These are phyloP conservation scores for Boletus speciosus DNA, from an alignment of 768 basidiomycete genomes.

Conservation along the genomic window DNA sequence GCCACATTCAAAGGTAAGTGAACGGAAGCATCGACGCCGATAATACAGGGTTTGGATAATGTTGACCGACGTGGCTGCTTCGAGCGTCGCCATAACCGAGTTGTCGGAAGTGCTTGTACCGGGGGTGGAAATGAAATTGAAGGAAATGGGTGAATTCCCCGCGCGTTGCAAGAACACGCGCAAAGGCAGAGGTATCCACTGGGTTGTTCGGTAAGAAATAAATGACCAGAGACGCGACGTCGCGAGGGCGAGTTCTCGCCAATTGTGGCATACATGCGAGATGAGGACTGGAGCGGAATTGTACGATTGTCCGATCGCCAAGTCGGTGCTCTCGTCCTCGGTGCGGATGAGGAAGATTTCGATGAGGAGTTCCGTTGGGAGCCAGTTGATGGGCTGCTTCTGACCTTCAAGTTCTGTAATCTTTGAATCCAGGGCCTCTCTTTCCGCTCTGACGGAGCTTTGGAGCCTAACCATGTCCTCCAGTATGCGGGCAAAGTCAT, in stretches of 20 bases:
- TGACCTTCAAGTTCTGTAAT: constrained; percentile 36
- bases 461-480: constrained; percentile 39
- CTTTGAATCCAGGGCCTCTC: constrained; percentile 28
- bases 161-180: constrained; percentile 38
- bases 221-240: constrained; percentile 46
- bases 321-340: constrained; percentile 25
- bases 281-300: constrained; percentile 38
- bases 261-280: constrained; percentile 49
- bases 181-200: constrained; percentile 23
- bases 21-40: constrained; percentile 30
- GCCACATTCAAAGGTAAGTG: constrained; percentile 34
- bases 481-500: constrained; percentile 39
- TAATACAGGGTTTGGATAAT: constrained; percentile 24
- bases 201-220: constrained; percentile 29
- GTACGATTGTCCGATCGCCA: constrained; percentile 22
- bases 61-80: constrained; percentile 17
- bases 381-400: constrained; percentile 47
- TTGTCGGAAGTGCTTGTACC: constrained; percentile 1
- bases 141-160: constrained; percentile 31
- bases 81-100: constrained; percentile 15
- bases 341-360: constrained; percentile 39
- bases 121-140: constrained; percentile 32
- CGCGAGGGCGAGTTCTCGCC: constrained; percentile 44
- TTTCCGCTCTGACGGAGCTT: constrained; percentile 35
- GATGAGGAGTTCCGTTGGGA: constrained; percentile 47